Conservation (phyloP, 129 eudicot species). For the Chrysanthemum lavandulifolium region DNA sequence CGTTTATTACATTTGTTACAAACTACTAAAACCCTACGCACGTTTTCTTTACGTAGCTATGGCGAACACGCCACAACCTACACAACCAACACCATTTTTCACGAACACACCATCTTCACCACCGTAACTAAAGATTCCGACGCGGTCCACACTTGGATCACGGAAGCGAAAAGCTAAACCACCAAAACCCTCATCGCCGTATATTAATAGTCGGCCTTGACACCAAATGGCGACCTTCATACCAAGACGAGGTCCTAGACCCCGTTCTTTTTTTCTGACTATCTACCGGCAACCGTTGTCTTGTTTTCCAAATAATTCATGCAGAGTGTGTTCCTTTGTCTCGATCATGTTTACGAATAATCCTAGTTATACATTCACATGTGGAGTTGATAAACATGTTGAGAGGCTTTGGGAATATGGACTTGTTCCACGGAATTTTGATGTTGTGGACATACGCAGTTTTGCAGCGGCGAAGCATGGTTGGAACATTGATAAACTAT, state of each 20-base stretch:
- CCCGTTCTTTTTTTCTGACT: background rate
- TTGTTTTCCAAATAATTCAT: background rate
- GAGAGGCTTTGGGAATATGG: too few species aligned
- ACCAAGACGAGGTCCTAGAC: background rate
- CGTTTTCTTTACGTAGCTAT: background rate
- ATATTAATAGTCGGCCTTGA: background rate
- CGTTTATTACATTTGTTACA: too few species aligned
- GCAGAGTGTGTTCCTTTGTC: too few species aligned
- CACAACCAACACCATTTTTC: background rate
- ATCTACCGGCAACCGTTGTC: background rate
- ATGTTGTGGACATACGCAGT: too few species aligned
- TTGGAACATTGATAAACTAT: too few species aligned
- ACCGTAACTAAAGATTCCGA: background rate
- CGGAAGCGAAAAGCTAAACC: background rate
- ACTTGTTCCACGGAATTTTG: too few species aligned
- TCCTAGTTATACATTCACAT: too few species aligned
- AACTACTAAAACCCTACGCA: too few species aligned
- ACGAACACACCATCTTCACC: background rate
- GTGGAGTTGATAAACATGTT: too few species aligned
- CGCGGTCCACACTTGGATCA: background rate
- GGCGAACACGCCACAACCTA: background rate
- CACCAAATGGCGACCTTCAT: background rate
- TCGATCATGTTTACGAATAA: too few species aligned
- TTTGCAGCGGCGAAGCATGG: too few species aligned
- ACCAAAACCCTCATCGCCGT: background rate